Base-by-base conservation (phyloP, 75 land plant genomes). In the Cupressus sempervirens region DNA sequence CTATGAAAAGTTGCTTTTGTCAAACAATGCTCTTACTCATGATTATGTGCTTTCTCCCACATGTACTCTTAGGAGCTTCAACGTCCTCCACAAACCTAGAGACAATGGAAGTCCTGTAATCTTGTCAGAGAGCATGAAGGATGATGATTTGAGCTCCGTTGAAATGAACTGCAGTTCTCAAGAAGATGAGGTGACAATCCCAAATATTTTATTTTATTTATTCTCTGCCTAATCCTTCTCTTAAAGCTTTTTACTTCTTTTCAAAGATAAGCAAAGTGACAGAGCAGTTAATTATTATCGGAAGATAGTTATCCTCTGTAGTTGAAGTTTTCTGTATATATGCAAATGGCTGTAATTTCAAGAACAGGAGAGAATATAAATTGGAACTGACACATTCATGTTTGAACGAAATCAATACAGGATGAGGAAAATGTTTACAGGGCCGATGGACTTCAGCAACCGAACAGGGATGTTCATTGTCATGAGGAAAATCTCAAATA, bases 361-460 rank as follows among this genome's bases (percentile, higher is more conserved):
- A 45, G 23, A n/a, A 41, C 1, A 79, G n/a, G 29, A 26, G 5
- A 41, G 40, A 38, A 43, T 23, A 13, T 23, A 4, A 45, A 8
- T 26, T 79, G 30, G 32, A 79, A 79, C 50, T 79, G 81, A 45
- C 30, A 43, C 50, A n/a, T 79, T 79, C 13, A 3, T 26, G 81
- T 41, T 35, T 43, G n/a, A 15, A 48, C 45, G 50, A 79, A 43
- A 2, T 79, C 10, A 79, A 43, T 38, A 38, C 81, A 79, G 50
- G 81, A 79, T 79, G 81, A 79, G 29, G n/a, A 79, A 79, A n/a
- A 79, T 43, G 50, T 23, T 79, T 43, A n/a, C 48, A 43, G 45
- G 43, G 81, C 81, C 10, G 29, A 79, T 43, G 81, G 29, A 46
- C 43, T 23, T 79, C 48, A 11, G 13, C 29, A 45, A 79, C 29